Base-by-base conservation (phyloP, 805 yeast species). In the Candida schatavii region DNA sequence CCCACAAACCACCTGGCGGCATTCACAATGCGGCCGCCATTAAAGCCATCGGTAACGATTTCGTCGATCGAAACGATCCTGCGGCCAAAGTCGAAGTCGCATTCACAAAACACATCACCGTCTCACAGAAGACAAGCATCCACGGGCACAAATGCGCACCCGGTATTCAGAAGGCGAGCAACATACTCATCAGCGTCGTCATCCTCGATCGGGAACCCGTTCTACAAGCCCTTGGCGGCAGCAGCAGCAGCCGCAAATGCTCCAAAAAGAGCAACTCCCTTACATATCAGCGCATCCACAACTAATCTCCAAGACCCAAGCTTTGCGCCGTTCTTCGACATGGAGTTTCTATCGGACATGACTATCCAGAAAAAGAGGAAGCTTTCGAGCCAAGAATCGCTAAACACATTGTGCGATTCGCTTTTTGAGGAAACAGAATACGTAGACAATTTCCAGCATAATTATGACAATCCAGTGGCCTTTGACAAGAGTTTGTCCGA, bases 1-100 rank as follows among this genome's bases (percentile, higher is more conserved):
- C 43, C 35, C 30, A 39, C 17, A 27, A 27, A 13, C 20, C 19
- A 13, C 4, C 36, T 22, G 7, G 18, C 43, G 33, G 6, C 37
- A 14, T 15, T 18, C 20, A 20, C 25, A 20, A 28, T 42, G 45
- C 39, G 50, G 30, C 59, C 56, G 21, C 54, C 61, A 19, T 46
- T 55, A 36, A 56, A 53, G 29, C 64, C 64, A 1, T 41, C 52
- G 10, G 53, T 55, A n/a, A 51, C 59, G 15, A 54, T 54, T 20
- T 51, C 56, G 1, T 51, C 59, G 22, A 50, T 54, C 20, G 53
- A 54, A 32, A 51, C 44, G 19, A 45, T 49, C 22, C 39, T 48
- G 18, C 29, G 20, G 26, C 38, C 36, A 4, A 11, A 17, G 17
- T 23, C 15, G 6, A 25, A 18, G 15, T 36, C 39, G 23, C 39